Conservation (phyloP, 2,329 filamentous ascomycete genomes). For the Malbranchea zuffiana region DNA sequence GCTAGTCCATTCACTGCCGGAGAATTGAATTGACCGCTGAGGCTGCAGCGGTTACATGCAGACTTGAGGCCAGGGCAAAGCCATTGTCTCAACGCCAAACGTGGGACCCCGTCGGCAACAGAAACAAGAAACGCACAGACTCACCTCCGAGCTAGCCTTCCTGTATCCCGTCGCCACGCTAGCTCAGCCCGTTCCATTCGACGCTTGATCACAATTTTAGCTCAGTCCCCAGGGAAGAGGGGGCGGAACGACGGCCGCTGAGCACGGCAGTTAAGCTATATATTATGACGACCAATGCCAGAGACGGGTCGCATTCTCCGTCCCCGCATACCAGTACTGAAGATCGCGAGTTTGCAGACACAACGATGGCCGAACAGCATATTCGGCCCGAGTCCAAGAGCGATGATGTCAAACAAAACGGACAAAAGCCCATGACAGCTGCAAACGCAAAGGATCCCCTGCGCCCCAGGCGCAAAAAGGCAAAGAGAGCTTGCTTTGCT, state of each 20-base stretch:
- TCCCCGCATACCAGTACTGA: constrained; percentile 28
- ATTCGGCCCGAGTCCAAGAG: constrained; percentile 31
- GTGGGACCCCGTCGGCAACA: constrained; percentile 16
- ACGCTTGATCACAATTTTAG: not conserved
- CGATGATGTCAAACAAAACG: constrained; percentile 47
- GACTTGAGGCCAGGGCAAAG: constrained; percentile 1
- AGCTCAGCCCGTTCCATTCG: not conserved
- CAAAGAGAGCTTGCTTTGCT: constrained; percentile 85
- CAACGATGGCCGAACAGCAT: constrained; percentile 26
- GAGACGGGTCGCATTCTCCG: constrained; percentile 29
- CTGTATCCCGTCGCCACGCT: constrained; percentile 8
- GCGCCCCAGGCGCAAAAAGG: constrained; percentile 88
- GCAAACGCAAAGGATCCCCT: constrained; percentile 72
- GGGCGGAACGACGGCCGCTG: too few species aligned
- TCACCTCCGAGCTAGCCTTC: constrained; percentile 4
- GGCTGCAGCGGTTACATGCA: constrained; percentile 12
- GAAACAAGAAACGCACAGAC: constrained; percentile 6
- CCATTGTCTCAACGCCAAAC: constrained; percentile 11
- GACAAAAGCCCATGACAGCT: constrained; percentile 40
- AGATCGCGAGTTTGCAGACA: constrained; percentile 2
- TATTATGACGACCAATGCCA: constrained; percentile 26
- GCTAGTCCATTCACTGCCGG: too few species aligned
- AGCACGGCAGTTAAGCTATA: constrained; percentile 20
- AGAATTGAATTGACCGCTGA: too few species aligned
- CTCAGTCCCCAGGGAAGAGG: too few species aligned